Evolutionary conservation across 257 asterid species (phyloP), one percentile per base, ranked within the genome.

Genomic region (Capsicum chinense): DNA sequence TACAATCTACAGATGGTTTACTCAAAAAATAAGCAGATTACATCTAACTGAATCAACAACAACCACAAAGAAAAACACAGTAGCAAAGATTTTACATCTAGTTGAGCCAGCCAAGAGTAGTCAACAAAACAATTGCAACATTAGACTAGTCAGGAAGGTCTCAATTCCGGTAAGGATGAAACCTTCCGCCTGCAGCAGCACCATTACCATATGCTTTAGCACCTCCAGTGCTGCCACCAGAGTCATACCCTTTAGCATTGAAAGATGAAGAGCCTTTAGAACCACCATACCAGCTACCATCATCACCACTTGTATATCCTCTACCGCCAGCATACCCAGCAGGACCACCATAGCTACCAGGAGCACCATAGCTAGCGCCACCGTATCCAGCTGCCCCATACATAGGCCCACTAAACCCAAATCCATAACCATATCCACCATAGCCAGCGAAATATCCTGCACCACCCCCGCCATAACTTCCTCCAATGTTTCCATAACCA

Each of bases 351-450:
- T 93, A 94, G 59, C 95, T 94, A 71, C 88, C 90, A 6, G 95
- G 85, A 69, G 91, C 87, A 4, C 92, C 98, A 84, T 83, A 93
- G 16, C 92, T 88, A 82, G 93, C 88, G 67, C 93, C 91, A 56
- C 95, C 97, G 86, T 90, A 95, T 1, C 96, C 98, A 73, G 90
- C 95, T 50, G 96, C 94, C 19, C 94, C 85, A 26, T 97, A 97
- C 98, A 97, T 93, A 56, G 97, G 90, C 12, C 98, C 98, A 79
- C 97, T 97, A 88, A 87, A 96, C 66, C 99, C 98, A 79, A 89
- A 97, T 4, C 99, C 99, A 87, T 92, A 97, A 6, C 99, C 98
- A 58, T 92, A 93, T 33, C 98, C 97, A 87, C 97, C 97, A 86
- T 93, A 97, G 47, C 97, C 99, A 33, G 89, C 84, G 86, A 91